phyloP scores from a whole-genome alignment of 2,329 filamentous ascomycete species.

The Arachnopeziza araneosa region DNA sequence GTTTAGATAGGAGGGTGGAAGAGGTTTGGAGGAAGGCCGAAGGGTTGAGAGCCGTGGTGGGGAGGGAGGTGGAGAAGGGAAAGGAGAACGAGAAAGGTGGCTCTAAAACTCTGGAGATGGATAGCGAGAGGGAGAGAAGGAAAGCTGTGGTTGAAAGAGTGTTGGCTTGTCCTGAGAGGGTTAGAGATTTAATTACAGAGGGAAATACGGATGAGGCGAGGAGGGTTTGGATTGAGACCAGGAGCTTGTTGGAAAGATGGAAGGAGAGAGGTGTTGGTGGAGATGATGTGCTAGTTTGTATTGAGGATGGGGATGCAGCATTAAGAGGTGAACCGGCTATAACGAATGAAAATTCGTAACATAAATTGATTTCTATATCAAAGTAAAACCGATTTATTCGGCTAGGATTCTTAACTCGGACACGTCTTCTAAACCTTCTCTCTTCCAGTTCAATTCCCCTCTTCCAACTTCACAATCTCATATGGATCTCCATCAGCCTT shows the following conservation, averaged over 20 bases:
- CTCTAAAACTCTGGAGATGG: slow-evolving; percentile 47
- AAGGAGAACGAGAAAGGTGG: slow-evolving; percentile 59
- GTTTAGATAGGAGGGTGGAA: slow-evolving; percentile 49
- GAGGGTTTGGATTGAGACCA: slow-evolving; percentile 32
- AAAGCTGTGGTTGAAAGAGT: slow-evolving; percentile 22
- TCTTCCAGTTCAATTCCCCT: neutral
- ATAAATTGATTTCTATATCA: neutral
- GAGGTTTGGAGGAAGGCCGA: slow-evolving; percentile 1
- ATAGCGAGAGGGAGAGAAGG: slow-evolving; percentile 41
- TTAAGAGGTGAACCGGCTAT: slow-evolving; percentile 34
- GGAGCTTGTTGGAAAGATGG: slow-evolving; percentile 26
- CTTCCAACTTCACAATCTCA: slow-evolving; percentile 51
- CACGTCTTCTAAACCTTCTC: too few species aligned
- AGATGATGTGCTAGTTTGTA: slow-evolving; percentile 27
- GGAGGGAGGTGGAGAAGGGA: slow-evolving; percentile 56
- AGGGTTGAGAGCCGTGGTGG: slow-evolving; percentile 39
- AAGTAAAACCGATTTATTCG: too few species aligned
- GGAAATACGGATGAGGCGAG: slow-evolving; percentile 59
- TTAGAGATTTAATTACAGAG: slow-evolving; percentile 52
- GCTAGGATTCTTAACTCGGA: too few species aligned
- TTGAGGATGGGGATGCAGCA: slow-evolving; percentile 31
- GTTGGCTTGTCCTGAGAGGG: slow-evolving; percentile 32
- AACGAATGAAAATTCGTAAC: slow-evolving; percentile 3
- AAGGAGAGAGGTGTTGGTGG: slow-evolving; percentile 30
- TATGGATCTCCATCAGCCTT: slow-evolving; percentile 83